A percentile compares a stretch with the other conserved stretches of the same genome.
phyloP scores from a whole-genome alignment of 1,139 yeast genomes.

The Candida tetrigidarum region DNA sequence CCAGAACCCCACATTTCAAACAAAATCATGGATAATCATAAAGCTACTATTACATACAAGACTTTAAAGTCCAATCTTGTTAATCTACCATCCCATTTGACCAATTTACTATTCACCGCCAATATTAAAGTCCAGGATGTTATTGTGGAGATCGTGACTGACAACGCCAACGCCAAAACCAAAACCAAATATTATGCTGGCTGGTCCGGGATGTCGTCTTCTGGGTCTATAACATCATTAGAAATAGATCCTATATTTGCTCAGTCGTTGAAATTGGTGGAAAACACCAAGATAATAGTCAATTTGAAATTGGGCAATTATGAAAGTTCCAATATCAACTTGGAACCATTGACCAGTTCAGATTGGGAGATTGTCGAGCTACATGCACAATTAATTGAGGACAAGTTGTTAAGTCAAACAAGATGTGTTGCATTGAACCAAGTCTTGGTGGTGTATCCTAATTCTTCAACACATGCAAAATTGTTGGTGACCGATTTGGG shows the following conservation, averaged over 20 bases:
- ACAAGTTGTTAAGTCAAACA: constrained; percentile 75
- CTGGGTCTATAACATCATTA: constrained; percentile 31
- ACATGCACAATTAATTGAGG: constrained; percentile 79
- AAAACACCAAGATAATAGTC: constrained; percentile 44
- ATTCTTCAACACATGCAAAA: constrained; percentile 64
- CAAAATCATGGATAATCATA: constrained; percentile 41
- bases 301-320: constrained; percentile 50
- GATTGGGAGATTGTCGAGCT: constrained; percentile 95
- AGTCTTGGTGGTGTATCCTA: constrained; percentile 71
- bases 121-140: constrained; percentile 65
- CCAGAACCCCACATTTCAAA: neutral
- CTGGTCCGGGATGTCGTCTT: constrained; percentile 73
- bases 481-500: constrained; percentile 68
- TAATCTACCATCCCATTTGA: constrained; percentile 58
- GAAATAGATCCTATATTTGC: constrained; percentile 47
- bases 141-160: constrained; percentile 48
- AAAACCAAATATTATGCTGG: constrained; percentile 56
- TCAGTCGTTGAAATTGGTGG: constrained; percentile 53
- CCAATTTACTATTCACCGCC: constrained; percentile 53
- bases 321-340: constrained; percentile 61
- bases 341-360: constrained; percentile 76
- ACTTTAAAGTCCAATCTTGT: constrained; percentile 57
- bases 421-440: constrained; percentile 72
- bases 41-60: constrained; percentile 32
- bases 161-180: constrained; percentile 18